A percentile compares a stretch with the other conserved stretches of the same genome.
Conservation (phyloP, 129 eudicot species). For the Ambrosia trifida region DNA sequence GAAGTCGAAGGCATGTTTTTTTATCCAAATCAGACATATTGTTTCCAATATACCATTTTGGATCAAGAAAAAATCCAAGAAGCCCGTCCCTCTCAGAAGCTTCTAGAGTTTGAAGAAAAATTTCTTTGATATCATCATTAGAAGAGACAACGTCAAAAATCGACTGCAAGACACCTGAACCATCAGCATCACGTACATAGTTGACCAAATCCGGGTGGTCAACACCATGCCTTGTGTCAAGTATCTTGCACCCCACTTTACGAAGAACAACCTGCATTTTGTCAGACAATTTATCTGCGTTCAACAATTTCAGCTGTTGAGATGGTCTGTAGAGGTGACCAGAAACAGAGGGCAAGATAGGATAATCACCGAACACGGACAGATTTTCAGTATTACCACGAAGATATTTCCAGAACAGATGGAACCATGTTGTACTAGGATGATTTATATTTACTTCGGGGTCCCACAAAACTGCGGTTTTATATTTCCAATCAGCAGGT, state of each 20-base stretch:
- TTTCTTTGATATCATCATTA: conserved; percentile 32
- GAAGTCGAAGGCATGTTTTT: conserved; percentile 69
- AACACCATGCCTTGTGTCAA: conserved; percentile 52
- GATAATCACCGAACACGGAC: conserved; percentile 83
- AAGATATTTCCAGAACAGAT: conserved; percentile 84
- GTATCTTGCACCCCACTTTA: conserved; percentile 78
- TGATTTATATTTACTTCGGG: conserved; percentile 45
- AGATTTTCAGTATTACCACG: conserved; percentile 53
- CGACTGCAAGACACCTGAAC: conserved; percentile 70
- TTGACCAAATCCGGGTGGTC: conserved; percentile 72
- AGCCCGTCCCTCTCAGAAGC: conserved; percentile 76
- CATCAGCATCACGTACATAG: conserved; percentile 65
- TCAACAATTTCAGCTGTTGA: conserved; percentile 61
- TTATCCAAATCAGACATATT: conserved; percentile 67
- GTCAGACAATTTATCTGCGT: conserved; percentile 58
- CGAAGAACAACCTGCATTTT: conserved; percentile 55
- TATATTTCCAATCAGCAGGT: conserved; percentile 84
- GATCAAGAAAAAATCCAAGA: conserved; percentile 77
- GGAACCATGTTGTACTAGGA: conserved; percentile 79
- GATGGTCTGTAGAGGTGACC: conserved; percentile 81
- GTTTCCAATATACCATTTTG: conserved; percentile 82
- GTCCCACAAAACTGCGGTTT: conserved; percentile 66
- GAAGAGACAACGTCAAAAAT: conserved; percentile 68
- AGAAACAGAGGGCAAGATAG: conserved; percentile 81
- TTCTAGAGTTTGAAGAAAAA: conserved; percentile 52